A percentile compares a stretch with the other conserved stretches of the same genome.
Conservation (phyloP, 2,329 filamentous ascomycete species). For the Colletotrichum tropicale region DNA sequence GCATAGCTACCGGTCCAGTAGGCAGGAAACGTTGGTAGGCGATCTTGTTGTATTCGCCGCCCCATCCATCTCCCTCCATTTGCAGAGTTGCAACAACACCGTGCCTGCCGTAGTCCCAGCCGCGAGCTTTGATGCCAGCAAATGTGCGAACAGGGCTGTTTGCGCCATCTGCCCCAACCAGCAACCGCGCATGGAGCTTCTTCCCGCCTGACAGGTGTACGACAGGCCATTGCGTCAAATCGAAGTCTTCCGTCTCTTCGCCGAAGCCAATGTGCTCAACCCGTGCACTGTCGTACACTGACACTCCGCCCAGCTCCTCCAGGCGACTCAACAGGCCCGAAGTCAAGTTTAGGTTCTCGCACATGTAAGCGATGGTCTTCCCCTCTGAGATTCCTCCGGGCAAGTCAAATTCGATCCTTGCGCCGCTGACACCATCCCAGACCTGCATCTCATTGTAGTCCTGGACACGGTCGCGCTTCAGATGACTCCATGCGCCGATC, state of each 20-base stretch:
- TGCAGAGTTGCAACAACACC: slow-evolving; percentile 90
- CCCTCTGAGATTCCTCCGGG: slow-evolving; percentile 48
- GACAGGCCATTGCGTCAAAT: slow-evolving; percentile 88
- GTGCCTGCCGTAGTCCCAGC: slow-evolving; percentile 93
- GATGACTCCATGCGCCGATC: slow-evolving; percentile 85
- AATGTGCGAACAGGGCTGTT: slow-evolving; percentile 93
- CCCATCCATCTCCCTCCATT: slow-evolving; percentile 66
- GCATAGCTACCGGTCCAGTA: slow-evolving; percentile 87
- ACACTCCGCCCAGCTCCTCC: slow-evolving; percentile 69
- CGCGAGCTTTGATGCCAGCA: slow-evolving; percentile 81
- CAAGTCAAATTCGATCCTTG: slow-evolving; percentile 90
- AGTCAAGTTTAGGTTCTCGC: slow-evolving; percentile 90
- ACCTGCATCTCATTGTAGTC: slow-evolving; percentile 96
- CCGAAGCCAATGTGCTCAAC: slow-evolving; percentile 84
- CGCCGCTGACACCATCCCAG: slow-evolving; percentile 92
- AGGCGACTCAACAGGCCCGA: slow-evolving; percentile 77
- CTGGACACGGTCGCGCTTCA: slow-evolving; percentile 77
- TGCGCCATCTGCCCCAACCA: slow-evolving; percentile 92
- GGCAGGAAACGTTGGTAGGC: slow-evolving; percentile 97
- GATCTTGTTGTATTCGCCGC: slow-evolving; percentile 64
- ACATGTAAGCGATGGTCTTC: slow-evolving; percentile 90
- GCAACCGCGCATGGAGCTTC: slow-evolving; percentile 77
- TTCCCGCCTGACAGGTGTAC: slow-evolving; percentile 73
- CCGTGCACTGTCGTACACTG: slow-evolving; percentile 76
- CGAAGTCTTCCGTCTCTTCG: slow-evolving; percentile 67